Percentiles rank a stretch among this genome's conserved stretches.
Conservation (phyloP, 1,284 basidiomycete species). For the Cutaneotrichosporon curvatum region DNA sequence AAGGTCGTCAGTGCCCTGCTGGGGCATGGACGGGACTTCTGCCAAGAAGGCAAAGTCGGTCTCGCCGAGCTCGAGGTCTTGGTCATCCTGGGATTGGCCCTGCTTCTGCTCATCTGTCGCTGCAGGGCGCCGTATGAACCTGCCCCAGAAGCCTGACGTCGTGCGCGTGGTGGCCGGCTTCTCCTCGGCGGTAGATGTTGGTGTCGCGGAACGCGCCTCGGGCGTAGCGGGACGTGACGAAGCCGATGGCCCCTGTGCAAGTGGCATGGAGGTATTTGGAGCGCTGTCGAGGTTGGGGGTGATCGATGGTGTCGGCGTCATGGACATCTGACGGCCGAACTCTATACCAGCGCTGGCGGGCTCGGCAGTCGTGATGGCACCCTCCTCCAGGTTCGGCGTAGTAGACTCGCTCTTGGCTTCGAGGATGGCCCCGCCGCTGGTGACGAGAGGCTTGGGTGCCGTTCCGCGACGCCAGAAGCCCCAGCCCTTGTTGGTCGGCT, state of each 20-base stretch:
- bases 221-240: neutral
- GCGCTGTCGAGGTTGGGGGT: neutral
- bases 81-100: neutral
- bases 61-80: slow-evolving; percentile 35
- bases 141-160: slow-evolving; percentile 42
- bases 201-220: slow-evolving; percentile 2
- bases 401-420: slow-evolving; percentile 13
- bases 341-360: neutral
- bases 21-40: slow-evolving; percentile 38
- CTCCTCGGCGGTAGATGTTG: slow-evolving; percentile 9
- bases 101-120: slow-evolving; percentile 2
- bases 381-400: too few species aligned
- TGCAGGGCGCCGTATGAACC: slow-evolving; percentile 10
- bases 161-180: slow-evolving; percentile 26
- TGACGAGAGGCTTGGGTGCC: slow-evolving; percentile 32
- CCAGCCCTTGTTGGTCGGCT: slow-evolving; percentile 28
- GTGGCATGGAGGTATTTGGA: too few species aligned
- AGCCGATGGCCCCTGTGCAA: neutral
- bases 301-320: too few species aligned
- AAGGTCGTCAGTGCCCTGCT: slow-evolving; percentile 34
- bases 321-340: too few species aligned
- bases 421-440: slow-evolving; percentile 41
- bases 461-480: slow-evolving; percentile 38
- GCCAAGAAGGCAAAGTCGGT: slow-evolving; percentile 44
- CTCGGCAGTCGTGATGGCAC: neutral